phyloP scores from a whole-genome alignment of 805 yeast genomes.

The Candida railenensis region DNA sequence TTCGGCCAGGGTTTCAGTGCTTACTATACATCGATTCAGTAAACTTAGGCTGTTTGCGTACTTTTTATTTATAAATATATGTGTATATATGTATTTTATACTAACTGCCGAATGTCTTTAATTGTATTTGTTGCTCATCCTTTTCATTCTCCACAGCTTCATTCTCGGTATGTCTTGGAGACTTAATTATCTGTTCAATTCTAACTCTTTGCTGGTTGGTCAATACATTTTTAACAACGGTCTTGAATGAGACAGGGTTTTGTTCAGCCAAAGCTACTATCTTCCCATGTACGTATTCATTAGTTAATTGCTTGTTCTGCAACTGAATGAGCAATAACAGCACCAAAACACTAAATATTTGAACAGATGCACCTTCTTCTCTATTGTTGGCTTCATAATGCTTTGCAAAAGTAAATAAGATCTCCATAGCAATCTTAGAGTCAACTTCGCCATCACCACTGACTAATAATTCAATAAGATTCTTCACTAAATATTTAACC shows the following conservation, averaged over 20 bases:
- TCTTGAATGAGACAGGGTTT: slow-evolving; percentile 49
- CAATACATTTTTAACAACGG: slow-evolving; percentile 38
- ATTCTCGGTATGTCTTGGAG: slow-evolving; percentile 5
- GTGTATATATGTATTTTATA: background rate
- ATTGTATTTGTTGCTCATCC: slow-evolving; percentile 14
- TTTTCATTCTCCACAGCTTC: background rate
- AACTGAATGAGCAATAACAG: slow-evolving; percentile 35
- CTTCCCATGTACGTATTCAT: slow-evolving; percentile 44
- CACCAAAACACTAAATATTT: slow-evolving; percentile 21
- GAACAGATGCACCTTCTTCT: slow-evolving; percentile 19
- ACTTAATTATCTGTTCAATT: slow-evolving; percentile 45
- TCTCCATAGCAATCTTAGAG: slow-evolving; percentile 29
- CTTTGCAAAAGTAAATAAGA: slow-evolving; percentile 47
- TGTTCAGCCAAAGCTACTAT: slow-evolving; percentile 46
- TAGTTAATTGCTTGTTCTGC: slow-evolving; percentile 19
- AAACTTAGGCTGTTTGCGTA: no score
- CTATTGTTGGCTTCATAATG: slow-evolving; percentile 13
- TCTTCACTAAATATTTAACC: slow-evolving; percentile 47
- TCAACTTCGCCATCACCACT: slow-evolving; percentile 10
- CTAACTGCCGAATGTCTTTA: slow-evolving; percentile 24
- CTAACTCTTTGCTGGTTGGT: slow-evolving; percentile 38
- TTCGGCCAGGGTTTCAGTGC: no score
- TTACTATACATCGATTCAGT: no score
- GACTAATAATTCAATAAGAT: slow-evolving; percentile 32
- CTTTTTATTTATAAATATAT: background rate